A percentile compares a stretch with the other conserved stretches of the same genome.
These are phyloP conservation scores for Ophiostoma populinum DNA, from an alignment of 2,329 filamentous ascomycete species.

Conservation along the genomic window DNA sequence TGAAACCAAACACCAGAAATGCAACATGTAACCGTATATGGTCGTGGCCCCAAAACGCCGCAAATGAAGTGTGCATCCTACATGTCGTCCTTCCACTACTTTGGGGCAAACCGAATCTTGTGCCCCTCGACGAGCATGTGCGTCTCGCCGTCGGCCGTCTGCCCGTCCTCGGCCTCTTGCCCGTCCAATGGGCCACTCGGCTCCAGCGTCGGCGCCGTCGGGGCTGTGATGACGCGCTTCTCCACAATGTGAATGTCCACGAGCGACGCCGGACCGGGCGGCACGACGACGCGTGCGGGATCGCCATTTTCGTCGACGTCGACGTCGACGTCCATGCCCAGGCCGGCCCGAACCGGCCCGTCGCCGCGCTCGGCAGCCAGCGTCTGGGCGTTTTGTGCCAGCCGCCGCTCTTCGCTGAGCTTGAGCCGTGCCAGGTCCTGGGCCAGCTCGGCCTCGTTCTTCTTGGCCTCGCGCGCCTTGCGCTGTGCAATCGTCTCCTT, in stretches of 20 bases:
- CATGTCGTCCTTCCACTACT: not conserved
- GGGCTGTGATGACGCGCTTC: slow-evolving; percentile 26
- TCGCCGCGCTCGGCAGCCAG: slow-evolving; percentile 35
- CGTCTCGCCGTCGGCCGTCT: not conserved
- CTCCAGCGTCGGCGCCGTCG: slow-evolving; percentile 21
- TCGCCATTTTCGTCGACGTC: slow-evolving; percentile 15
- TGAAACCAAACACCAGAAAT: not conserved
- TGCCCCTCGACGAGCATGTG: slow-evolving; percentile 7
- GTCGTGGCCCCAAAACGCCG: slow-evolving; percentile 1
- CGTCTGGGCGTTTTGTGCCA: slow-evolving; percentile 22
- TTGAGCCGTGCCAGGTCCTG: slow-evolving; percentile 24
- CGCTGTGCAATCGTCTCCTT: slow-evolving; percentile 19
- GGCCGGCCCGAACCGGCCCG: slow-evolving; percentile 23
- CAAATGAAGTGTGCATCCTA: not conserved
- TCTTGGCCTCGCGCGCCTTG: not conserved
- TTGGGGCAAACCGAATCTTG: slow-evolving; percentile 3
- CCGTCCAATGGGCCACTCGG: no score
- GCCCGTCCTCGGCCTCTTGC: slow-evolving; percentile 21
- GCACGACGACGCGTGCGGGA: slow-evolving; percentile 15
- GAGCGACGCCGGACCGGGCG: slow-evolving; percentile 16
- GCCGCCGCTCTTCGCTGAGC: slow-evolving; percentile 26
- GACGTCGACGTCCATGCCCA: slow-evolving; percentile 27
- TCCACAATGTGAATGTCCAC: slow-evolving; percentile 34
- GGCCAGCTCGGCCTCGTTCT: slow-evolving; percentile 14
- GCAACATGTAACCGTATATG: no score